Evolutionary conservation across 1,284 basidiomycete species (phyloP), one percentile per base, ranked within the genome.

Genomic region (Neonothopanus nambi): DNA sequence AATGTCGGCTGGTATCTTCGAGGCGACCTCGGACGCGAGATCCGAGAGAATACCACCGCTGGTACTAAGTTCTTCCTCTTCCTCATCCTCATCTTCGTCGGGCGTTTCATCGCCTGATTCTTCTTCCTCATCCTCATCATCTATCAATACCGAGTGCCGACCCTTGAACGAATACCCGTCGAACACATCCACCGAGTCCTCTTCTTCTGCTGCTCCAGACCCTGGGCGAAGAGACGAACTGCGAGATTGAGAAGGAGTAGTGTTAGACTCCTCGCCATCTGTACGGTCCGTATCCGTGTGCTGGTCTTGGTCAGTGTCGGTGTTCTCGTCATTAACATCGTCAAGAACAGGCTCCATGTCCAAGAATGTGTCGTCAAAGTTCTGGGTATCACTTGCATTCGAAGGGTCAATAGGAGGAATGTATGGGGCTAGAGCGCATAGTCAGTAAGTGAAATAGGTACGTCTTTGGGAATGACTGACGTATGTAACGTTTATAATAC

Each of bases 321-420:
- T 81, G 21, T 52, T 37, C 21, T 51, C 37, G 35, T 82, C 80
- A 60, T 82, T 78, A 56, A 79, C 84, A 61, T 88, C 90, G 59
- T 91, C 87, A 59, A 92, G 82, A 53, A 90, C 85, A 36, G 92
- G 92, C 60, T 91, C 88, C 89, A 97, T 95, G 66, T 93, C 93
- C 52, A 98, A 80, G 82, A 97, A 98, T 30, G 93, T 89, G 62
- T 96, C 93, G 68, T 98, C 96, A 69, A 98, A 99, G 73, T 98
- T 98, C 70, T 94, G 92, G 59, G 93, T 96, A 80, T 99, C 96
- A 65, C 87, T 89, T 61, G 95, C 94, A 69, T 97, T 93, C 43
- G 84, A 83, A 6, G 93, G 92, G 67, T 98, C 93, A 64, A 95
- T 92, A 17, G 91, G 88, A 18, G 96, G 95, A 62, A 95, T 93